Evolutionary conservation across 805 yeast species (phyloP), one percentile per base, ranked within the genome.

Genomic region (Wickerhamiella slavikovae): DNA sequence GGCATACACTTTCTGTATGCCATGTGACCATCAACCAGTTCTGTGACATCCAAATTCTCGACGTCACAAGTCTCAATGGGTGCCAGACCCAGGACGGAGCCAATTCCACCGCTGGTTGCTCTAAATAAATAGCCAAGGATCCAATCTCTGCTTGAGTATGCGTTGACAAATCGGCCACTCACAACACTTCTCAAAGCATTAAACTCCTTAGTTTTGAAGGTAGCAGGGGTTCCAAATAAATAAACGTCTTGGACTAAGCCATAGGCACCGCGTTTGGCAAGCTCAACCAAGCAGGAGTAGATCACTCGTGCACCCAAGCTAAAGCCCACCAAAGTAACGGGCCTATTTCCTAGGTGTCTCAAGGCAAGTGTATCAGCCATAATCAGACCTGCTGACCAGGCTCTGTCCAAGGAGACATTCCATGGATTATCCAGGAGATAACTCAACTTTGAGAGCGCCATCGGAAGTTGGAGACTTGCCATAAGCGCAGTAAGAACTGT

Each of bases 1-100:
- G 99, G 99, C 65, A 89, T 80, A 9, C 80, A 82, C 37, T 74
- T 74, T 55, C 98, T 74, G 53, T 89, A 89, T n/a, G 76, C 80
- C 94, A 89, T 79, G 55, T 89, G 98, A 1, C 98, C 98, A 35
- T 76, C 82, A 3, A 85, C 93, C 30, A 61, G 43, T 13, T 71
- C 80, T 0, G 96, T 77, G 44, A 92, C 79, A 45, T 89, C 91
- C 37, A 74, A 62, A 49, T 85, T 85, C 38, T 82, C 93, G 5
- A 34, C 34, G 8, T 31, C 29, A 5, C 34, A 39, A 5, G 19
- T 19, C 27, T 52, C 58, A 22, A 85, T 64, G 4, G 83, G 73
- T 0, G 93, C 71, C 17, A 89, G 58, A 0, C 98, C 98, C 4
- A 85, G 82, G 25, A 89, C 89, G n/a, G 79, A 65, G 43, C 76